Evolutionary conservation across 2,329 filamentous ascomycete genomes (phyloP), one percentile per base, ranked within the genome.

Genomic region (Sporothrix pseudoabietina): DNA sequence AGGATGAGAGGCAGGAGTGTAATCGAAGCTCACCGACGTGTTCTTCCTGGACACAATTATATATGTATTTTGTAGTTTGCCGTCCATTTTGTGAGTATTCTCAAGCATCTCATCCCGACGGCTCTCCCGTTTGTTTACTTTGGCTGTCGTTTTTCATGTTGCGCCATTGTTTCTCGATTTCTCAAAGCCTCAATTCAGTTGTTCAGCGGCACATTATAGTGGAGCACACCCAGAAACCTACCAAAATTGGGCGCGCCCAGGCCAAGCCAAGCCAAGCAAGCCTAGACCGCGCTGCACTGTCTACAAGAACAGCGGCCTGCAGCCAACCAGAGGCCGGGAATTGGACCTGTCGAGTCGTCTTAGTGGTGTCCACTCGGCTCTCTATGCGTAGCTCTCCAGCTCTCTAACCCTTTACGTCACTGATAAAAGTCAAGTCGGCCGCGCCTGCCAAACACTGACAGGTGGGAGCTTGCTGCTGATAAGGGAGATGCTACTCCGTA

Each of bases 351-450:
- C 22, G 19, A 22, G 19, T 22, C 22, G 22, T 41, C 59, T 63
- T 63, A 63, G 59, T 65, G 59, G 39, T 47, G 61, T 19, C 61
- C 61, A 16, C 61, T 7, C 4, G 10, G n/a, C 7, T n/a, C 8
- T 30, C 22, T 49, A 2, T 26, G 26, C 26, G 26, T 26, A 26
- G 26, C 26, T 26, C 26, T 26, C 26, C 44, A 35, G 8, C 35
- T 35, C 35, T 35, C 35, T 49, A 19, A 14, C 61, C 61, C 35
- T 66, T 47, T 66, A n/a, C 39, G 61, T 66, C 59, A 65, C 59
- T 65, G 59, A 41, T 39, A 10, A 65, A 65, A 63, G n/a, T 63
- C 22, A 65, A 63, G n/a, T 41, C 22, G 9, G 41, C 26, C 55
- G 55, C 30, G 12, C 52, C 52, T 54, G 52, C 52, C 19, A 54